Percentiles rank a stretch among this genome's conserved stretches.
Conservation (phyloP, 75 land plant genomes). For the Picea glauca region DNA sequence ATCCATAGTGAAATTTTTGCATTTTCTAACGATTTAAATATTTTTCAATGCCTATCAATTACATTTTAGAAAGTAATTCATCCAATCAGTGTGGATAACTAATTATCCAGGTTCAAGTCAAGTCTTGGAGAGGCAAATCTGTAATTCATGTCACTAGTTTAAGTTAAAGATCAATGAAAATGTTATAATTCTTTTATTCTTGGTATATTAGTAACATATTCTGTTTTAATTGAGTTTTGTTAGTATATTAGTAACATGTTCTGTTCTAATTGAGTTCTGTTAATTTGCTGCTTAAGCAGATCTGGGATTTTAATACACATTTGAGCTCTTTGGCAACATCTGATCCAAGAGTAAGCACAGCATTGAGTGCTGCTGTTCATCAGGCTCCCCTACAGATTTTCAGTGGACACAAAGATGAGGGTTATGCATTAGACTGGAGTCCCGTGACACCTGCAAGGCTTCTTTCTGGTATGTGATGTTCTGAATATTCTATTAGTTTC, state of each 20-base stretch:
- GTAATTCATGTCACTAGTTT: too few species aligned
- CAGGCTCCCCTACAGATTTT: constrained; percentile 75
- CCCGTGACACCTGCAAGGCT: constrained; percentile 76
- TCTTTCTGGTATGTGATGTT: constrained; percentile 57
- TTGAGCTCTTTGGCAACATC: constrained; percentile 62
- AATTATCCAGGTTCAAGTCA: too few species aligned
- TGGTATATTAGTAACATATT: neutral
- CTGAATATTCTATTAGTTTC: neutral
- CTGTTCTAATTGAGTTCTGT: neutral
- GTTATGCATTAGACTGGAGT: constrained; percentile 96
- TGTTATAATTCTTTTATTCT: too few species aligned
- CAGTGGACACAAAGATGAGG: constrained; percentile 91
- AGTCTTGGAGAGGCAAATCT: too few species aligned
- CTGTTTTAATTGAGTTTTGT: neutral
- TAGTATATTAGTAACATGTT: neutral
- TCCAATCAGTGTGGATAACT: too few species aligned
- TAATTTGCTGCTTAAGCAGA: constrained; percentile 30
- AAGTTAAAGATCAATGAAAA: too few species aligned
- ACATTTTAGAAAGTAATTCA: too few species aligned
- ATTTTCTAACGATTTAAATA: too few species aligned
- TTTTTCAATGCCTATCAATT: too few species aligned
- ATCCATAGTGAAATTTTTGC: too few species aligned
- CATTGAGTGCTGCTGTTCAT: constrained; percentile 22
- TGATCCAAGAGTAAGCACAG: constrained; percentile 38
- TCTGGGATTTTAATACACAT: constrained; percentile 84